phyloP scores from a whole-genome alignment of 345 rosid species.

The Mallotus nudiflorus region DNA sequence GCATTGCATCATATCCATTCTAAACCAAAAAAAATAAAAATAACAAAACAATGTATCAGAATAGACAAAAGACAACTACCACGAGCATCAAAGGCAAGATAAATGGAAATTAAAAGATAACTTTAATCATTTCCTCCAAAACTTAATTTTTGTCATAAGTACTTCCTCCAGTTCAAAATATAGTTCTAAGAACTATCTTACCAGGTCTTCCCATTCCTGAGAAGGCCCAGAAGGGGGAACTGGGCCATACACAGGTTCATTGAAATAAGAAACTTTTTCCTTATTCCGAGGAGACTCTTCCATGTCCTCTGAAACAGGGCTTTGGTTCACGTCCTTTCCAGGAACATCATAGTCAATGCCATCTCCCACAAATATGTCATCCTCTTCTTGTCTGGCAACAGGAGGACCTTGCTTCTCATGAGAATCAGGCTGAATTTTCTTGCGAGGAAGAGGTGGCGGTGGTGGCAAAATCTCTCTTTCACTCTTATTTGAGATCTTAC shows the following conservation, averaged over 20 bases:
- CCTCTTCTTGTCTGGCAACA: constrained; percentile 65
- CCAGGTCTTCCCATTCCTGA: constrained; percentile 83
- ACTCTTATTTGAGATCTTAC: constrained; percentile 34
- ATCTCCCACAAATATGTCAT: constrained; percentile 89
- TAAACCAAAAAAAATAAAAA: constrained; percentile 34
- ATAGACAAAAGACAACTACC: background rate
- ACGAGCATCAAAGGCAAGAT: background rate
- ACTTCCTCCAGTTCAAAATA: background rate
- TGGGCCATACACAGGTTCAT: constrained; percentile 78
- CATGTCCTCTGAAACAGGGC: constrained; percentile 98
- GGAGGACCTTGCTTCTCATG: constrained; percentile 56
- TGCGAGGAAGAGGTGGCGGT: constrained; percentile 58
- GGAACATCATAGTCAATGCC: constrained; percentile 78
- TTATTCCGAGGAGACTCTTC: constrained; percentile 95
- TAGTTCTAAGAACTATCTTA: constrained; percentile 25
- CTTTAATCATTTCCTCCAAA: background rate
- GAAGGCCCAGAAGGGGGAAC: constrained; percentile 64
- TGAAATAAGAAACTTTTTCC: constrained; percentile 69
- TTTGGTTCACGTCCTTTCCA: constrained; percentile 70
- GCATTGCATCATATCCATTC: constrained; percentile 79
- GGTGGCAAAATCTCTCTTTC: constrained; percentile 61
- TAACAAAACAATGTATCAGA: constrained; percentile 5
- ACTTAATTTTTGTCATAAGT: background rate
- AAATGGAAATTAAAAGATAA: background rate
- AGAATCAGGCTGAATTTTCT: constrained; percentile 45